phyloP scores from a whole-genome alignment of 2,329 filamentous ascomycete genomes.

The Mycosphaerelloides madeirae region DNA sequence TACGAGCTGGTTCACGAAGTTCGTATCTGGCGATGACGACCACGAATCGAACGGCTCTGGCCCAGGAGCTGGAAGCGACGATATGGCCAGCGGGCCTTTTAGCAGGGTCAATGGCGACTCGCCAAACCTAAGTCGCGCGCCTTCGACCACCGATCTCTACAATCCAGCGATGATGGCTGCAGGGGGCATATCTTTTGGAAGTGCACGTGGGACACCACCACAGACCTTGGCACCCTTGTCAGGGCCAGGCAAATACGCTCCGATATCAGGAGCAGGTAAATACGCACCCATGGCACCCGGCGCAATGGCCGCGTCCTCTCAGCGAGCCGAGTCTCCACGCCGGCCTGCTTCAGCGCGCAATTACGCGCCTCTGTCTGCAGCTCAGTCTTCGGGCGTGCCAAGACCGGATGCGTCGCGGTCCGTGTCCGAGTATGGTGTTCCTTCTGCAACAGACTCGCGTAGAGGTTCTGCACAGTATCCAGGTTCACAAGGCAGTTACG shows the following conservation, averaged over 20 bases:
- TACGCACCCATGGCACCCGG: slow-evolving; percentile 20
- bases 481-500: slow-evolving; percentile 25
- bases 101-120: slow-evolving; percentile 68
- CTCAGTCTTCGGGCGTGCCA: slow-evolving; percentile 23
- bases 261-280: slow-evolving; percentile 14
- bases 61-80: slow-evolving; percentile 40
- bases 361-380: slow-evolving; percentile 23
- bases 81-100: slow-evolving; percentile 55
- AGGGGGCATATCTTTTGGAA: slow-evolving; percentile 18
- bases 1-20: slow-evolving; percentile 92
- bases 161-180: slow-evolving; percentile 46
- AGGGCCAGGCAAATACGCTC: slow-evolving; percentile 28
- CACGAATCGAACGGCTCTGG: slow-evolving; percentile 56
- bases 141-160: slow-evolving; percentile 63
- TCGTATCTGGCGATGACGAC: slow-evolving; percentile 85
- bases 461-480: slow-evolving; percentile 25
- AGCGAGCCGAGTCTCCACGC: slow-evolving; percentile 20
- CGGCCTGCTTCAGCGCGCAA: slow-evolving; percentile 17
- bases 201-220: slow-evolving; percentile 10
- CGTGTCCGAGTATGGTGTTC: slow-evolving; percentile 27
- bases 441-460: slow-evolving; percentile 27
- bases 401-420: slow-evolving; percentile 25
- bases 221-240: slow-evolving; percentile 19
- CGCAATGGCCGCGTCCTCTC: slow-evolving; percentile 7
- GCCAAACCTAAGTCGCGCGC: slow-evolving; percentile 46